These are phyloP conservation scores for Lipomyces orientalis DNA, from an alignment of 805 yeast species.

Conservation along the genomic window DNA sequence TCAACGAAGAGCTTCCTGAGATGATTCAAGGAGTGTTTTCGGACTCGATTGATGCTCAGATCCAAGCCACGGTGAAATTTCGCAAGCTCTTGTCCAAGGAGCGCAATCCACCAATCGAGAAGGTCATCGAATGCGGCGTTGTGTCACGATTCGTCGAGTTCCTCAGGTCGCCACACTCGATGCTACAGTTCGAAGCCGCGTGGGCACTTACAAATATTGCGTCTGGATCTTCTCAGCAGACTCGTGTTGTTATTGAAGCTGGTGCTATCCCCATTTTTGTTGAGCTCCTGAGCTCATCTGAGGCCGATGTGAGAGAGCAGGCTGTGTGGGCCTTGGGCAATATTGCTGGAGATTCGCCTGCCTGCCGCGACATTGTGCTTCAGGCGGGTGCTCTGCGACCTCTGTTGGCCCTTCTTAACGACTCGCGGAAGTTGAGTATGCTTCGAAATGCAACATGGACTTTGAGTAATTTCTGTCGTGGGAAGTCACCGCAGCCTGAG, in stretches of 20 bases:
- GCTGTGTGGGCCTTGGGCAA: slow-evolving; percentile 99
- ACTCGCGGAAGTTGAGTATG: slow-evolving; percentile 79
- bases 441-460: slow-evolving; percentile 99
- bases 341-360: slow-evolving; percentile 96
- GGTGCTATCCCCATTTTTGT: slow-evolving; percentile 95
- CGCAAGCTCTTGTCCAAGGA: slow-evolving; percentile 93
- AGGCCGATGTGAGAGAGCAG: slow-evolving; percentile 94
- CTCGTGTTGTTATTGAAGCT: slow-evolving; percentile 85
- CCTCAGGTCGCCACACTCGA: slow-evolving; percentile 75
- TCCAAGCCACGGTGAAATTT: slow-evolving; percentile 89
- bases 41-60: slow-evolving; percentile 74
- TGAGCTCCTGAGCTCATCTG: slow-evolving; percentile 74
- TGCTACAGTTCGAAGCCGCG: slow-evolving; percentile 95
- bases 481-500: slow-evolving; percentile 94
- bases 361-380: slow-evolving; percentile 87
- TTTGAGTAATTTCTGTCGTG: slow-evolving; percentile 92
- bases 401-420: slow-evolving; percentile 74
- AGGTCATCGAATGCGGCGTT: slow-evolving; percentile 91
- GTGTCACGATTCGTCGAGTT: slow-evolving; percentile 89
- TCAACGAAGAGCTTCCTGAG: slow-evolving; percentile 68
- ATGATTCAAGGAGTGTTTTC: slow-evolving; percentile 84
- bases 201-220: slow-evolving; percentile 99
- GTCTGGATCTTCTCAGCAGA: slow-evolving; percentile 88
- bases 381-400: slow-evolving; percentile 88
- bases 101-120: slow-evolving; percentile 93